Evolutionary conservation across 139 green algal genomes (phyloP).

Genomic region (Spirogloea muscicola): DNA sequence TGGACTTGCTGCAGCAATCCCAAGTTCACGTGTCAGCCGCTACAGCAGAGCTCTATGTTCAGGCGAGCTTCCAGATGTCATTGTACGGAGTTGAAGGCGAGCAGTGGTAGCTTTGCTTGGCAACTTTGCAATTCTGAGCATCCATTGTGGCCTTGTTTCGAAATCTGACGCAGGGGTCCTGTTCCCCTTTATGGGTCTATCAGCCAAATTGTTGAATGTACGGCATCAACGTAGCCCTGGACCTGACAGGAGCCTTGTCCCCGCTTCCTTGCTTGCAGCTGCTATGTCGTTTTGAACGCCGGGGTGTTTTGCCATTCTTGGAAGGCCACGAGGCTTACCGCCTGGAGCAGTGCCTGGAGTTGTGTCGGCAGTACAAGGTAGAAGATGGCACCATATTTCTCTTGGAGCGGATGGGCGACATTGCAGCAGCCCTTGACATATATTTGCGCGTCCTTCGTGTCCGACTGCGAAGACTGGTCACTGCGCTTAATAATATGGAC

Average conservation of each 20-base stretch:
- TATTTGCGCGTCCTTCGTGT: neutral
- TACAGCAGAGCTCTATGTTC: constrained; percentile 37
- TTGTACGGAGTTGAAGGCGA: neutral
- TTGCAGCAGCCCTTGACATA: constrained; percentile 12
- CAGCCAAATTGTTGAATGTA: too few species aligned
- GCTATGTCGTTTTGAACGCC: constrained; percentile 60
- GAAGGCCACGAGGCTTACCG: constrained; percentile 55
- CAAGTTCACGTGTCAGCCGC: constrained; percentile 11
- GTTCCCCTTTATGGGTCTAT: neutral
- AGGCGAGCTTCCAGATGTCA: neutral
- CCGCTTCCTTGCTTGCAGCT: constrained; percentile 42
- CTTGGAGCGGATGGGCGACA: constrained; percentile 53
- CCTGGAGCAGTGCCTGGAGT: constrained; percentile 58
- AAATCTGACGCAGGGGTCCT: neutral
- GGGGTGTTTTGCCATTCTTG: constrained; percentile 61
- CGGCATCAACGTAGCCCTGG: too few species aligned
- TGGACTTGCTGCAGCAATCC: constrained; percentile 1
- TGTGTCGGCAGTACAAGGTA: constrained; percentile 48
- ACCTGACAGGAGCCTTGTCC: too few species aligned
- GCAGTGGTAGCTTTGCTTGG: neutral
- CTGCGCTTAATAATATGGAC: neutral
- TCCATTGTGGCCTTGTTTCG: neutral
- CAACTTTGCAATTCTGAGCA: neutral
- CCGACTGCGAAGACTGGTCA: neutral
- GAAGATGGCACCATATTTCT: constrained; percentile 54